Evolutionary conservation across 352 stramenopile genomes (phyloP), one percentile per base, ranked within the genome.

Genomic region (Lagenidium giganteum): DNA sequence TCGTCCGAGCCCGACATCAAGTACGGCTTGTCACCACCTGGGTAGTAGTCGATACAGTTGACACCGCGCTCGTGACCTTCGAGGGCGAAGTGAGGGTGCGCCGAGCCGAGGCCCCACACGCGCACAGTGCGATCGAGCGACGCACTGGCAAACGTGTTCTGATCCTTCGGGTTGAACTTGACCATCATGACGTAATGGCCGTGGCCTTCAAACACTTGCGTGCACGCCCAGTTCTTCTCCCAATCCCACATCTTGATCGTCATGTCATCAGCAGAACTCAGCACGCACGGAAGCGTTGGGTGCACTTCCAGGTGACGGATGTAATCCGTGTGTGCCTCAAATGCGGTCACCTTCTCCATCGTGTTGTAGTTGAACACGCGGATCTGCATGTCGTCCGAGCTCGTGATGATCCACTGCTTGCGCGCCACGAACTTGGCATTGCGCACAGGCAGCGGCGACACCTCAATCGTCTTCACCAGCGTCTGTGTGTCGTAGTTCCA

Each of bases 321-420:
- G 65, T 99, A 99, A 82, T 99, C 97, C 5, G 81, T 94, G 66
- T 99, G 97, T 3, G 95, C 97, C 64, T 99, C 96, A 89, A 98
- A 91, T 26, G 57, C 67, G 44, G 71, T 77, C 28, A 91, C 86
- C 52, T 98, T 98, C 62, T 99, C 96, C 83, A 98, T 97, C 26
- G 97, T 99, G 64, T 99, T 99, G 83, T 99, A 99, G 72, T 99
- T 99, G 76, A 98, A 99, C 17, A 99, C 87, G 32, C 97, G 84
- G 37, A 99, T 59, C 51, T 96, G 75, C 92, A 99, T 97, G 62
- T 99, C 96, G 66, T 99, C 96, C 25, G 74, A 94, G 27, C 77
- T 91, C 25, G 92, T 84, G 13, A 99, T 59, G 68, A 99, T 95
- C 95, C 95, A 99, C 68, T 98, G 93, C 65, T 99, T 99, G 17